phyloP scores from a whole-genome alignment of 345 rosid species.

The Ailanthus altissimus region DNA sequence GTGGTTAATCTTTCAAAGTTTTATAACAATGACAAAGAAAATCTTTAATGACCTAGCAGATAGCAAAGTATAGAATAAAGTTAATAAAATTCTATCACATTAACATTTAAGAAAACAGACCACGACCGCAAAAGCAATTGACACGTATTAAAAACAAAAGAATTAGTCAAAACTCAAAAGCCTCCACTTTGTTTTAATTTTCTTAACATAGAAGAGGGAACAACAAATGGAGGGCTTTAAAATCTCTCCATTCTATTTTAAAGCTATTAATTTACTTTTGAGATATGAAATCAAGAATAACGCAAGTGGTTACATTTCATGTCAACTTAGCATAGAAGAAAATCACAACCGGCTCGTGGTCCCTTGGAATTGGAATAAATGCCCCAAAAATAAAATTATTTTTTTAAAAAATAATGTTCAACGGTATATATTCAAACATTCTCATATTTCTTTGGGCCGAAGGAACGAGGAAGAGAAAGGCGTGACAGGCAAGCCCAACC shows the following conservation, averaged over 20 bases:
- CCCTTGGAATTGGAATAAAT: not conserved
- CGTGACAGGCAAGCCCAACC: not conserved
- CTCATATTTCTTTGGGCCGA: conserved; percentile 37
- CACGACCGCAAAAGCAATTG: no score
- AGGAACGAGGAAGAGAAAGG: conserved; percentile 26
- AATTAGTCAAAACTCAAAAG: not conserved
- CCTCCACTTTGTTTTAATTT: not conserved
- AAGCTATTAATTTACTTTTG: not conserved
- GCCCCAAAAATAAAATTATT: not conserved
- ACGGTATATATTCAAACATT: conserved; percentile 7
- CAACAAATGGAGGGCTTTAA: not conserved
- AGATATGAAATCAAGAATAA: not conserved
- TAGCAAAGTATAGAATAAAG: no score
- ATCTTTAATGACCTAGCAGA: not conserved
- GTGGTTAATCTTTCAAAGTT: no score
- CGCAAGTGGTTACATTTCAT: not conserved
- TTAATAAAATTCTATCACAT: no score
- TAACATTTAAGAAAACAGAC: not conserved
- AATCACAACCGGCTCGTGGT: not conserved
- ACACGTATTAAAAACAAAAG: not conserved
- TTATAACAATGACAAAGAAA: not conserved
- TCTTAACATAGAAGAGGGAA: not conserved
- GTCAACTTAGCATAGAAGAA: not conserved
- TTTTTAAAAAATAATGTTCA: not conserved
- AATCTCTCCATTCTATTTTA: not conserved